Base-by-base conservation (phyloP, 805 yeast genomes). In the Ogataea wickerhamii region DNA sequence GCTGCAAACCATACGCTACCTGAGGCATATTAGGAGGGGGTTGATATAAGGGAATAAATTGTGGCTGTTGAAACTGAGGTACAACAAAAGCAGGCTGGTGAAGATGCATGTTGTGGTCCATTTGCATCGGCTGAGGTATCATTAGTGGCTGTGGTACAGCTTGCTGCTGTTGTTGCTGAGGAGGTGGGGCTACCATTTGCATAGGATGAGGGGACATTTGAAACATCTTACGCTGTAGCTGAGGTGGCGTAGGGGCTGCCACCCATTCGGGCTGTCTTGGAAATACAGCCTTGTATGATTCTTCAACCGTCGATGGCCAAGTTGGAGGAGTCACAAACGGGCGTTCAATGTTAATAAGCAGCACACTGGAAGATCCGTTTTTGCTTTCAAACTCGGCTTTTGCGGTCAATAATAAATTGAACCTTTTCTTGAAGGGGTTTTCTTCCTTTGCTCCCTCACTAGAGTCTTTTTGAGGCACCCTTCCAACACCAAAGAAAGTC, bases 271-370 rank as follows among this genome's bases (percentile, higher is more conserved):
- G 55, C 43, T 36, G 58, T 48, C 38, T 67, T 2, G 80, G 74
- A 60, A 79, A 78, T 27, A 74, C 56, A 13, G 66, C 60, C 38
- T 68, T 72, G 59, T 77, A 76, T 2, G 82, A 68, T 40, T 74
- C 78, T n/a, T 51, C 55, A 5, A 28, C 23, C 2, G 79, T 76
- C 33, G 72, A 63, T 17, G 70, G 68, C 94, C 94, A 85, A 0
- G 89, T 81, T 36, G 94, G 94, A 7, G 86, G 80, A 0, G 91
- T 81, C 28, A 70, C 68, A 57, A 74, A 86, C 5, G 93, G 79
- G 49, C 68, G 76, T 48, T 80, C 88, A 43, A 80, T 66, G 17
- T 60, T 50, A 35, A 71, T 66, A 14, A 60, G 58, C 45, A 52
- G 22, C 40, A 55, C 32, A 38, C 53, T 36, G 53, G 42, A 33